A percentile compares a stretch with the other conserved stretches of the same genome.
phyloP scores from a whole-genome alignment of 108 stramenopile genomes.

The Nitzschia inconspicua region DNA sequence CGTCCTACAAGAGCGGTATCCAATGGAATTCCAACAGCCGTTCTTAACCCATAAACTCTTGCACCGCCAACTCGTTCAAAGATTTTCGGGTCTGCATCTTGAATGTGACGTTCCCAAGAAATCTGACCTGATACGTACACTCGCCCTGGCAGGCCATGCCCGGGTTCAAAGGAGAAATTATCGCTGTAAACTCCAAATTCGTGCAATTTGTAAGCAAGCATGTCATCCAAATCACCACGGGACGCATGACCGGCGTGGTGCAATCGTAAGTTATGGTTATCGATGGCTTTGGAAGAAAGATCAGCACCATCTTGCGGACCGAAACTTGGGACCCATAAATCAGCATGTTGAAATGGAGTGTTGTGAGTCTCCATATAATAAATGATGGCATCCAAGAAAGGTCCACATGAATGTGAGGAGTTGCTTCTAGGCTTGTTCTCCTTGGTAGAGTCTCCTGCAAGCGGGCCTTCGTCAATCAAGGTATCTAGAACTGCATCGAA shows the following conservation, averaged over 20 bases:
- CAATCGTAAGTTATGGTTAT: conserved; percentile 28
- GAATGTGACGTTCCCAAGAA: conserved; percentile 51
- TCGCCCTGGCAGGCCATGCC: conserved; percentile 66
- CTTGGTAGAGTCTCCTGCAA: background rate
- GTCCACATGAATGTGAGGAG: conserved; percentile 21
- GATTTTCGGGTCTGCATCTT: conserved; percentile 35
- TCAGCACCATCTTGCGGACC: conserved; percentile 10
- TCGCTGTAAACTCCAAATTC: conserved; percentile 70
- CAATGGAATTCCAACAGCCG: conserved; percentile 65
- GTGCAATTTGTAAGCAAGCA: conserved; percentile 23
- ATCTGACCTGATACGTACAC: conserved; percentile 48
- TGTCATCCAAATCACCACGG: conserved; percentile 35
- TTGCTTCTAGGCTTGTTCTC: background rate
- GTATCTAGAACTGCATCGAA: conserved; percentile 24
- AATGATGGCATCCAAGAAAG: conserved; percentile 51
- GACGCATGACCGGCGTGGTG: conserved; percentile 44
- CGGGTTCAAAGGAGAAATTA: conserved; percentile 70
- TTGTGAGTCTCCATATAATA: conserved; percentile 38
- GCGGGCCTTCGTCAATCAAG: conserved; percentile 16
- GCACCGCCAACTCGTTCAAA: conserved; percentile 75
- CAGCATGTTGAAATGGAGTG: conserved; percentile 64
- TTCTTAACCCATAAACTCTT: conserved; percentile 65
- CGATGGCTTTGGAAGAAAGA: conserved; percentile 21
- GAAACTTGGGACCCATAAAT: conserved; percentile 75
- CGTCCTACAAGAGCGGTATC: conserved; percentile 45